Percentiles rank a stretch among this genome's conserved stretches.
These are phyloP conservation scores for Fusarium sulawesiense DNA, from an alignment of 2,329 filamentous ascomycete genomes.

Conservation along the genomic window DNA sequence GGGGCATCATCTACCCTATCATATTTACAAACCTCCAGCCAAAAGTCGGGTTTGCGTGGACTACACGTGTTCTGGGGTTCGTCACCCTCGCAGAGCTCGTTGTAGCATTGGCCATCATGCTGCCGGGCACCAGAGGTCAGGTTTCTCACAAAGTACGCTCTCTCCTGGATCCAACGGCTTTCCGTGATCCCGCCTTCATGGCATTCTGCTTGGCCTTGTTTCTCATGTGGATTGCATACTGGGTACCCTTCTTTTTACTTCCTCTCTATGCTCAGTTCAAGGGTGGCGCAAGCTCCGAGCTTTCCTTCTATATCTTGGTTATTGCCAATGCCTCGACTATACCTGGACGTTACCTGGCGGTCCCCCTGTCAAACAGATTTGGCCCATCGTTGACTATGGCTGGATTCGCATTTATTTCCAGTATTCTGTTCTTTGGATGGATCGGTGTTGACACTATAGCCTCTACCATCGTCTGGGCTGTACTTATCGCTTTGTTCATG, in stretches of 20 bases:
- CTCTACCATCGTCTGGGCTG: constrained; percentile 5
- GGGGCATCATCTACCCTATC: background rate
- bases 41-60: background rate
- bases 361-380: constrained; percentile 10
- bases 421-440: constrained; percentile 14
- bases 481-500: constrained; percentile 13
- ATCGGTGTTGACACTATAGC: background rate
- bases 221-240: constrained; percentile 14
- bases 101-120: constrained; percentile 8
- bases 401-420: background rate
- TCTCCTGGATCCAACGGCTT: constrained; percentile 7
- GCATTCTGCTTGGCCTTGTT: constrained; percentile 11
- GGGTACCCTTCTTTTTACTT: constrained; percentile 15
- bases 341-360: constrained; percentile 8
- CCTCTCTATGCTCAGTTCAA: constrained; percentile 14
- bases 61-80: background rate
- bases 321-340: constrained; percentile 13
- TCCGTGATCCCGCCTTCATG: constrained; percentile 10
- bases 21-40: background rate
- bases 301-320: constrained; percentile 6
- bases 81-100: background rate
- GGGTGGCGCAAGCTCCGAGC: constrained; percentile 1
- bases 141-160: constrained; percentile 1
- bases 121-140: background rate
- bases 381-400: background rate